phyloP scores from a whole-genome alignment of 1,139 yeast genomes.

The Geotrichum candidum region DNA sequence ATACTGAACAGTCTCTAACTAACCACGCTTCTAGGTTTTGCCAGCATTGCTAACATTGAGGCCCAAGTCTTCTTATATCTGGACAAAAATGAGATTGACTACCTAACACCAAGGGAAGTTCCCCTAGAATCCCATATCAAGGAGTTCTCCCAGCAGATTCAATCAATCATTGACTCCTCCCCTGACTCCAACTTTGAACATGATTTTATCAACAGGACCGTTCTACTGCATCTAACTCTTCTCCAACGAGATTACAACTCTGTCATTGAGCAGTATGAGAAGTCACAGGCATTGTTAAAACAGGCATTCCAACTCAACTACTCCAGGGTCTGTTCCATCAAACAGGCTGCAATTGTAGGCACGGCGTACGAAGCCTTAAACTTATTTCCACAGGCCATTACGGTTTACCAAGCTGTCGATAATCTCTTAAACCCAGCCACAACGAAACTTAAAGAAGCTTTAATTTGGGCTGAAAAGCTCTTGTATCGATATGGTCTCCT shows the following conservation, averaged over 20 bases:
- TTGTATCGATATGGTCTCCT: conserved; percentile 24
- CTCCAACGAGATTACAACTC: conserved; percentile 19
- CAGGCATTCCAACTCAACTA: conserved; percentile 17
- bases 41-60: conserved; percentile 13
- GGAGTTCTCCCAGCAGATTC: conserved; percentile 2
- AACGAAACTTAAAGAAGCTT: conserved; percentile 20
- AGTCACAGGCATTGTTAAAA: not conserved
- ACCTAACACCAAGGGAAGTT: conserved; percentile 10
- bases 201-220: conserved; percentile 21
- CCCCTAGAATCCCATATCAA: conserved; percentile 4
- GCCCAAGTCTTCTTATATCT: conserved; percentile 4
- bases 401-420: conserved; percentile 21
- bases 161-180: not conserved
- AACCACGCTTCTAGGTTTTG: conserved; percentile 10
- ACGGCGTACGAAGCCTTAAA: conserved; percentile 26
- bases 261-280: conserved; percentile 18
- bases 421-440: conserved; percentile 8
- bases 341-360: conserved; percentile 27
- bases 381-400: conserved; percentile 24
- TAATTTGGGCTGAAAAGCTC: conserved; percentile 27
- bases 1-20: not conserved
- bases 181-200: conserved; percentile 14
- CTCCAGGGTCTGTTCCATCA: conserved; percentile 22
- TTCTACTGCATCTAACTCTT: conserved; percentile 23
- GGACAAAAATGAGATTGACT: conserved; percentile 5